phyloP scores from a whole-genome alignment of 306 rosid genomes.

The Dalbergia cochinchinensis region DNA sequence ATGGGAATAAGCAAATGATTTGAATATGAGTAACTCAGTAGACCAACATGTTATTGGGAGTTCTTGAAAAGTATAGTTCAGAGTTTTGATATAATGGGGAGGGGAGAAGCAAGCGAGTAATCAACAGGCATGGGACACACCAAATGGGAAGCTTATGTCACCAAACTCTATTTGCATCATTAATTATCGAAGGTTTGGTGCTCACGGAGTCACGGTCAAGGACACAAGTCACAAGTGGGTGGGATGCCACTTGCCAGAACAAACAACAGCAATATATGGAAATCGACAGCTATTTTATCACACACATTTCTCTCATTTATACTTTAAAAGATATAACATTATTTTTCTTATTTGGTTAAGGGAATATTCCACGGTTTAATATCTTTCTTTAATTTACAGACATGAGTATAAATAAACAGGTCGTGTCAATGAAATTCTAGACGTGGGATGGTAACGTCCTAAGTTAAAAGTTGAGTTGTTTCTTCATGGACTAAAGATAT shows the following conservation, averaged over 20 bases:
- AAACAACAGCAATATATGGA: neutral
- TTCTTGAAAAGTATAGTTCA: neutral
- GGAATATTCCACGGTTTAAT: neutral
- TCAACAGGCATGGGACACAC: neutral
- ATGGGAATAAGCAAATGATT: neutral
- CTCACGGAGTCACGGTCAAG: neutral
- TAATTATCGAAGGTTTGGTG: neutral
- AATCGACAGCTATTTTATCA: neutral
- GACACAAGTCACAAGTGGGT: neutral
- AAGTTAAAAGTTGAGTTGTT: no score
- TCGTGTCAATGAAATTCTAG: no score
- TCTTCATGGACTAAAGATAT: no score
- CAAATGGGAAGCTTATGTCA: neutral
- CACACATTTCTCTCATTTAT: neutral
- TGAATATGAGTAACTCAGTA: neutral
- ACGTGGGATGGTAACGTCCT: no score
- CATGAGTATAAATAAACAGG: neutral
- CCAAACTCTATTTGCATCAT: constrained; percentile 16
- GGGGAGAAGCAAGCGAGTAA: neutral
- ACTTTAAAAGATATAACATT: neutral
- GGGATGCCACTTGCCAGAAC: neutral
- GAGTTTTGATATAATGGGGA: no score
- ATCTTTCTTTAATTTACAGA: neutral
- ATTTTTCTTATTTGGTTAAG: neutral
- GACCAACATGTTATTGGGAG: neutral